Percentiles rank a stretch among this genome's conserved stretches.
Evolutionary conservation across 2,329 filamentous ascomycete species (phyloP).

Genomic region (Penicillium hesseltinei): DNA sequence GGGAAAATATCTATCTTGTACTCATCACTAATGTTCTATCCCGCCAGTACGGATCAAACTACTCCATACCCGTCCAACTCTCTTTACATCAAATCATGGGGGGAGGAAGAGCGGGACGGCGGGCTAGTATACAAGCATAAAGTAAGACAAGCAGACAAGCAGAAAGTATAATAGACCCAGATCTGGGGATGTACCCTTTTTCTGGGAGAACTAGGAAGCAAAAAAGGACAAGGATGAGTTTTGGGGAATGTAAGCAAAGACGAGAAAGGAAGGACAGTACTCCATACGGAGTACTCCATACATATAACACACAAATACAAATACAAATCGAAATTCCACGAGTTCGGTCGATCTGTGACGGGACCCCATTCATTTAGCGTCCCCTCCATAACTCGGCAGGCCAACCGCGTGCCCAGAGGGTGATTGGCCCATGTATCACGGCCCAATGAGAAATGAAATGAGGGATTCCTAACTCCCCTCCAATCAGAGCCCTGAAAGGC

Average conservation of each 20-base stretch:
- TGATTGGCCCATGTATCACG: slow-evolving; percentile 8
- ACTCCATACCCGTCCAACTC: background rate
- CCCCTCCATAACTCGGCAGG: slow-evolving; percentile 18
- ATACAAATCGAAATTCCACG: background rate
- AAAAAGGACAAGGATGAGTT: background rate
- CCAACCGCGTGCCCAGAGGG: slow-evolving; percentile 1
- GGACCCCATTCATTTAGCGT: slow-evolving; percentile 9
- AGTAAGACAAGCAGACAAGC: background rate
- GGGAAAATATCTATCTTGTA: background rate
- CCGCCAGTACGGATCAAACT: background rate
- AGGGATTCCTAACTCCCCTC: slow-evolving; percentile 1
- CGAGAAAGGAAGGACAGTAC: too few relatives aligned
- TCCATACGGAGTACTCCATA: background rate
- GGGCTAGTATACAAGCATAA: background rate
- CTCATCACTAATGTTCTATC: background rate
- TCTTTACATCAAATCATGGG: background rate
- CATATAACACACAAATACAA: background rate
- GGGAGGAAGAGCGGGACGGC: background rate
- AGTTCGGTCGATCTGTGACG: slow-evolving; percentile 10
- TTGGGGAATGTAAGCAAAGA: background rate
- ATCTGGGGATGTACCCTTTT: background rate
- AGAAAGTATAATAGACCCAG: background rate
- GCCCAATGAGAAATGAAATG: slow-evolving; percentile 18
- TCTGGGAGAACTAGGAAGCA: background rate
- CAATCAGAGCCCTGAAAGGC: slow-evolving; percentile 15